These are phyloP conservation scores for Arthrobotrys sinensis DNA, from an alignment of 2,329 filamentous ascomycete genomes.

Conservation along the genomic window DNA sequence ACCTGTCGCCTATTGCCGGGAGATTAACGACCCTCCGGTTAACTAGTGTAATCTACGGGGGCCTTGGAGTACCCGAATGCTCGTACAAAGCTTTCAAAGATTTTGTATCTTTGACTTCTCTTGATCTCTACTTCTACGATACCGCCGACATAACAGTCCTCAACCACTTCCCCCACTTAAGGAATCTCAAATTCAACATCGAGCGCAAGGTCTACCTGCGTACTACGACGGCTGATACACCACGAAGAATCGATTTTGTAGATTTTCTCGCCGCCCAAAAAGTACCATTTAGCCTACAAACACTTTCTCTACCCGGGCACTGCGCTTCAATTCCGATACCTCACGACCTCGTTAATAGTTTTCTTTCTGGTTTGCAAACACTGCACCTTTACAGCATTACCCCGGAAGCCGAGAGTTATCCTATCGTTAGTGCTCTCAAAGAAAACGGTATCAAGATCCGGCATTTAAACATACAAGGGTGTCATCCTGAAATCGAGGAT, in stretches of 20 bases:
- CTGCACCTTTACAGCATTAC: background rate
- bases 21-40: background rate
- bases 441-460: background rate
- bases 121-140: background rate
- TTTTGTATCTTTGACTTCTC: conserved; percentile 2
- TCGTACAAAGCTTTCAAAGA: background rate
- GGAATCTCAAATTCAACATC: background rate
- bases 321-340: background rate
- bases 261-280: conserved; percentile 31
- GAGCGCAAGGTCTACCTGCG: background rate
- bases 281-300: conserved; percentile 10
- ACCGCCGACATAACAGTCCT: background rate
- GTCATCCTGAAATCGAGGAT: background rate
- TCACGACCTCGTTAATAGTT: background rate
- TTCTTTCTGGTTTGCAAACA: conserved; percentile 16
- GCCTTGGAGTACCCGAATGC: background rate
- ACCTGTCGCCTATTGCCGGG: conserved; percentile 17
- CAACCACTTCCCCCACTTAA: conserved; percentile 30
- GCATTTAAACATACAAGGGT: background rate
- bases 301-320: background rate
- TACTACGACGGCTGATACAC: background rate
- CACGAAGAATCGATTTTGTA: background rate
- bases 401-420: background rate
- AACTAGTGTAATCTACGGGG: background rate
- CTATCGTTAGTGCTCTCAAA: background rate